Evolutionary conservation across 2,329 filamentous ascomycete genomes (phyloP), one percentile per base, ranked within the genome.

Genomic region (Diaporthe capsici): DNA sequence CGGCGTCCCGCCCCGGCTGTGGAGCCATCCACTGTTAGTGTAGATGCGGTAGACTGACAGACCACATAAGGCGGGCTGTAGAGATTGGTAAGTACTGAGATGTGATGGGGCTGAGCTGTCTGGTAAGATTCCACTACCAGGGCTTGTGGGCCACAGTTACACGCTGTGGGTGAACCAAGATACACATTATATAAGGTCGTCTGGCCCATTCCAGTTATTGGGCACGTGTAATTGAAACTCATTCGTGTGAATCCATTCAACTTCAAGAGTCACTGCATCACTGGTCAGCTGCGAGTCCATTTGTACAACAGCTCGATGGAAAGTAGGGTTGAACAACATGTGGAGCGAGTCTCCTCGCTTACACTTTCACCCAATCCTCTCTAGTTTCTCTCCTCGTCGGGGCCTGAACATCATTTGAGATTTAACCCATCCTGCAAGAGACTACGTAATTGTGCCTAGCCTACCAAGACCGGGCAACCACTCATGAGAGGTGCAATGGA

Each of bases 1-100:
- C 34, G n/a, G 65, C 65, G 65, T 70, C 47, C 34, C 15, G 49
- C 65, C 31, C 65, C 65, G 34, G 13, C 37, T 70, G 65, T 55
- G 49, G 49, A 39, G 49, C 65, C 34, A 53, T 37, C 34, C n/a
- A 4, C 49, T 42, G n/a, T 20, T 15, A 42, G 49, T 34, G 34
- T 34, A 34, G 8, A 34, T 34, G 10, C 34, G 34, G 3, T 1
- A 31, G 8, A 47, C 3, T 47, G 25, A 13, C 3, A 7, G 34
- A 25, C n/a, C 15, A 25, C 9, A 12, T 15, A 6, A n/a, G 8
- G 53, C 34, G 31, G 49, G 49, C 6, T 12, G 1, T 22, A 1
- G 20, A 34, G 22, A 53, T 20, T n/a, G 0, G 2, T 28, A 31
- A 22, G 3, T 31, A 55, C 34, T 47, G 47, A 70, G 17, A 39